Percentiles rank a stretch among this genome's conserved stretches.
Evolutionary conservation across 1,139 yeast species (phyloP).

Genomic region (Zygoascus sp.): DNA sequence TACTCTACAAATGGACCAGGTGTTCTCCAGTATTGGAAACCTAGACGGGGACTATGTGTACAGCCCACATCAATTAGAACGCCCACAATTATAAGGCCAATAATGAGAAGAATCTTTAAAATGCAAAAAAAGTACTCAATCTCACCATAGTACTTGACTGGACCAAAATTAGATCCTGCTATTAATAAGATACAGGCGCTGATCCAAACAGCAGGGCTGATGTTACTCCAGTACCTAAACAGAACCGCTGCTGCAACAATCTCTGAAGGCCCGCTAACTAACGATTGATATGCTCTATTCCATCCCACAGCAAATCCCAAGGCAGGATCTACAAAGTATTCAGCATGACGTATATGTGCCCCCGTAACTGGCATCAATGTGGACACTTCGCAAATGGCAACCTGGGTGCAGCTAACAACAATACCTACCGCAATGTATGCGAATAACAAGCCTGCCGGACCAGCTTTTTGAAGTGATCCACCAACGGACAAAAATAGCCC

Average conservation of each 20-base stretch:
- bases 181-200: constrained; percentile 33
- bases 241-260: constrained; percentile 37
- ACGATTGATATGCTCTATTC: constrained; percentile 37
- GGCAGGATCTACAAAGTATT: constrained; percentile 36
- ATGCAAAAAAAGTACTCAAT: constrained; percentile 33
- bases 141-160: constrained; percentile 36
- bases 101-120: constrained; percentile 28
- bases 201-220: constrained; percentile 31
- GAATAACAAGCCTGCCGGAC: constrained; percentile 63
- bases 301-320: constrained; percentile 34
- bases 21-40: constrained; percentile 81
- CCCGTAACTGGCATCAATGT: constrained; percentile 63
- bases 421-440: constrained; percentile 60
- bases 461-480: constrained; percentile 56
- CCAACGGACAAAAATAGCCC: constrained; percentile 64
- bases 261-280: constrained; percentile 46
- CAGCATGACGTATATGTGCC: constrained; percentile 67
- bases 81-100: constrained; percentile 28
- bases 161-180: constrained; percentile 33
- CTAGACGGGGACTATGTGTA: constrained; percentile 39
- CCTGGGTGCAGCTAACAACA: constrained; percentile 63
- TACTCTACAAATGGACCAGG: constrained; percentile 64
- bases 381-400: constrained; percentile 70
- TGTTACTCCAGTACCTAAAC: constrained; percentile 34
- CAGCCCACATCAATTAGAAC: constrained; percentile 34